phyloP scores from a whole-genome alignment of 768 basidiomycete genomes.

The Podaxis sp. region DNA sequence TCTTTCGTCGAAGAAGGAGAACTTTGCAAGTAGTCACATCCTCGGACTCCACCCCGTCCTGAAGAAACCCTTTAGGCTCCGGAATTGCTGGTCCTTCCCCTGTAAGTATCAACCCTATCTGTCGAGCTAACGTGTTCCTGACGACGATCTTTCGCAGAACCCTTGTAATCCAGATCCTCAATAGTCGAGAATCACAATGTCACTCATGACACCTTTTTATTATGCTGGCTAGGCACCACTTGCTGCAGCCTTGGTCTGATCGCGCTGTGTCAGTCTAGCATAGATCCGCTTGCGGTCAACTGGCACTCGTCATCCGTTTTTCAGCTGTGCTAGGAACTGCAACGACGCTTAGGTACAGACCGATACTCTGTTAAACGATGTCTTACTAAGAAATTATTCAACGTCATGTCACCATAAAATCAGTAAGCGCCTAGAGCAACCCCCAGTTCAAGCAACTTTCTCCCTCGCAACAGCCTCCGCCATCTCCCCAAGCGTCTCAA shows the following conservation, averaged over 20 bases:
- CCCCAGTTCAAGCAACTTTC: neutral
- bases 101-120: constrained; percentile 1
- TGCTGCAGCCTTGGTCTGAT: constrained; percentile 21
- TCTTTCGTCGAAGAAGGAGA: constrained; percentile 15
- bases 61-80: constrained; percentile 3
- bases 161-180: constrained; percentile 6
- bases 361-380: neutral
- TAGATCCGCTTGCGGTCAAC: neutral
- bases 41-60: neutral
- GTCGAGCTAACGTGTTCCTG: neutral
- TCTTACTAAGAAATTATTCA: too few species aligned
- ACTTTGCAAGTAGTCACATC: constrained; percentile 10
- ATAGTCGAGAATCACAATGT: neutral
- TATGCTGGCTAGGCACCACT: constrained; percentile 19
- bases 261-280: constrained; percentile 14
- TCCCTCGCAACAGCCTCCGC: constrained; percentile 53
- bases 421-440: neutral
- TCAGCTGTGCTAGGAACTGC: constrained; percentile 3
- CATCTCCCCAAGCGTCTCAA: constrained; percentile 56
- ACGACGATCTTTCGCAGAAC: neutral
- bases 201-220: neutral
- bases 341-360: neutral
- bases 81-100: constrained; percentile 15
- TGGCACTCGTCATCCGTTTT: neutral
- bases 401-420: too few species aligned